phyloP scores from a whole-genome alignment of 208 protist species.

The Trichomonas vaginalis region DNA sequence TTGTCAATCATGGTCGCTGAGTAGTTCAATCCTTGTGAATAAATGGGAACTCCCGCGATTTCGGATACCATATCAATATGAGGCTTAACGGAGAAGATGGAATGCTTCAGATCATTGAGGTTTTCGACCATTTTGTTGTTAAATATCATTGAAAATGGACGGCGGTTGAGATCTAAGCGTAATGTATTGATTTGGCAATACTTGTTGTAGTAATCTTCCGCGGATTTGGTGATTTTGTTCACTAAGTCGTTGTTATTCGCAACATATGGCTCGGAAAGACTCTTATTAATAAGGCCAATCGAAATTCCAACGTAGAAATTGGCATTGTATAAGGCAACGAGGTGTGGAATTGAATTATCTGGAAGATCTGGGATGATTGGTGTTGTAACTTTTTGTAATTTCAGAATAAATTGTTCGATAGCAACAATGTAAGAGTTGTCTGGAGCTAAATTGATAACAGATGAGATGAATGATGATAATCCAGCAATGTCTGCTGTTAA shows the following conservation, averaged over 20 bases:
- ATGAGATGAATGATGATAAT: not conserved
- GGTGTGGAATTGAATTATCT: not conserved
- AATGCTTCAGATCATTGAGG: not conserved
- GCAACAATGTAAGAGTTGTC: not conserved
- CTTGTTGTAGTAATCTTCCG: not conserved
- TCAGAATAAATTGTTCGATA: not conserved
- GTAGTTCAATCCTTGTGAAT: not conserved
- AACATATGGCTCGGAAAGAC: not conserved
- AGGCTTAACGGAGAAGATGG: not conserved
- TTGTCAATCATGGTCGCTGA: not conserved
- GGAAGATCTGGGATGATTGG: not conserved
- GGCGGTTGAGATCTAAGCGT: not conserved
- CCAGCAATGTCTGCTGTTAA: not conserved
- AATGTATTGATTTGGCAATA: not conserved
- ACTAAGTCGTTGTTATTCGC: not conserved
- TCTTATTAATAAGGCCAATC: not conserved
- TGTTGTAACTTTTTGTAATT: no score
- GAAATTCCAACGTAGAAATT: not conserved
- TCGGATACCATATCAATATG: not conserved
- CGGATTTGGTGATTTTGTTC: not conserved
- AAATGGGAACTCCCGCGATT: not conserved
- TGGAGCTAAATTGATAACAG: not conserved
- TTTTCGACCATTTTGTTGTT: not conserved
- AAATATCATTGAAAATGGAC: not conserved
- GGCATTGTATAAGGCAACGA: not conserved